Percentiles rank a stretch among this genome's conserved stretches.
These are phyloP conservation scores for Pseudopyrenochaeta lycopersici DNA, from an alignment of 2,329 filamentous ascomycete species.

Conservation along the genomic window DNA sequence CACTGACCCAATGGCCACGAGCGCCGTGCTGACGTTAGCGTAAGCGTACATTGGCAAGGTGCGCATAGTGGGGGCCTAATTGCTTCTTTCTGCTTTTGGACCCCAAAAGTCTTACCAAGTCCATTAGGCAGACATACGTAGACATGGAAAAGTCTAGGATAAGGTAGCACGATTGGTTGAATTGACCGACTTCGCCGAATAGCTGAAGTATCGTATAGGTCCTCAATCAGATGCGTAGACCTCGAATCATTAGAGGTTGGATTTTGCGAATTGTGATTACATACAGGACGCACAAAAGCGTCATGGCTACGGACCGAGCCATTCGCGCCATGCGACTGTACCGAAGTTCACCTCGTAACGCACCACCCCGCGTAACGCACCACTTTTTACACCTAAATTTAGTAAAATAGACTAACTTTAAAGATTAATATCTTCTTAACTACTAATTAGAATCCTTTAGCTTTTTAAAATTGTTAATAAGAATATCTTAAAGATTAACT, in stretches of 20 bases:
- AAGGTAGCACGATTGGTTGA: neutral
- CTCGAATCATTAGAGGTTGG: no score
- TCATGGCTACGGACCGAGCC: neutral
- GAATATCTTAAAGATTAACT: no score
- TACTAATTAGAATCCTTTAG: no score
- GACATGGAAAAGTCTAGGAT: no score
- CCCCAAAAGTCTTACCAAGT: neutral
- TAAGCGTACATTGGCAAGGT: slow-evolving; percentile 5
- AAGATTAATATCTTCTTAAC: no score
- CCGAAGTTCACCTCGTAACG: no score
- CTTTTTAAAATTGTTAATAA: no score
- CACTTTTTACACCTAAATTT: no score
- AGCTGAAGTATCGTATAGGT: neutral
- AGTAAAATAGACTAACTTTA: no score
- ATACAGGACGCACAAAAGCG: neutral
- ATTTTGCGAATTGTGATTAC: no score
- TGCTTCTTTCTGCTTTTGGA: neutral
- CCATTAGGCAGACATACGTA: neutral
- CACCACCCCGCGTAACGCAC: no score
- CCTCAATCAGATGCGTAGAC: neutral
- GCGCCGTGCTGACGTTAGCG: neutral
- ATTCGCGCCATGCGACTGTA: neutral
- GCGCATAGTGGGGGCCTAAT: neutral
- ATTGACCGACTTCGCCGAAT: neutral
- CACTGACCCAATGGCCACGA: neutral